Base-by-base conservation (phyloP, 345 rosid species). In the Salix arbutifolia region DNA sequence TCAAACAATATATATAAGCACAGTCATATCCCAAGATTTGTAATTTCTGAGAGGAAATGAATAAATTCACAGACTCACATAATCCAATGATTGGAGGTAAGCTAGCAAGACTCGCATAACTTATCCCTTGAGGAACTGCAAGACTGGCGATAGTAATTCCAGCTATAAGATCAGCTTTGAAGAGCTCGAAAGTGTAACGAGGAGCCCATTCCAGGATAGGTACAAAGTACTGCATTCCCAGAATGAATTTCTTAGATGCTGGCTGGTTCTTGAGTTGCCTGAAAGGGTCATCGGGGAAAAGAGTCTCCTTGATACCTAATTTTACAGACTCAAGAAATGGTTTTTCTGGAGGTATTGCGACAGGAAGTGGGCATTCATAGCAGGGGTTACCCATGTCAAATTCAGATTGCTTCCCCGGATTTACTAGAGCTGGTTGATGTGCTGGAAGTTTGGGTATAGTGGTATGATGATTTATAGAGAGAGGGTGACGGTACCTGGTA, bases 61-160 rank as follows among this genome's bases (percentile, higher is more conserved):
- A 5, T 6, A 44, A 19, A 58, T 11, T 19, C 1, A 64, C 17
- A 3, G 10, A 56, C 88, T 83, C 69, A 88, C 90, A 87, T 33
- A 87, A 74, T 69, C 91, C 91, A 71, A 82, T 65, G 61, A 81
- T 76, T 30, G 91, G 88, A 46, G 81, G 82, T 73, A 88, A 76
- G 56, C 74, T 80, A 8, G 91, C 91, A 42, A 88, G 87, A 64
- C 73, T 79, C 1, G 91, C 84, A 31, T 88, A 86, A 21, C 85
- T 85, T 18, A 88, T 88, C 35, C 86, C 91, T 79, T 88, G 91
- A 77, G 91, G 91, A 70, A 88, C 84, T 46, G 88, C 87, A 14
- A 88, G 75, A 79, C 91, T 87, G 25, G 90, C 90, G 74, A 85
- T 89, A 76, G 90, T 89, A 66, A 89, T 81, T 28, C 90, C 90